Percentiles rank a stretch among this genome's conserved stretches.
These are phyloP conservation scores for Mortierella sp. DNA, from an alignment of 371 early-diverging fungal genomes.

Conservation along the genomic window DNA sequence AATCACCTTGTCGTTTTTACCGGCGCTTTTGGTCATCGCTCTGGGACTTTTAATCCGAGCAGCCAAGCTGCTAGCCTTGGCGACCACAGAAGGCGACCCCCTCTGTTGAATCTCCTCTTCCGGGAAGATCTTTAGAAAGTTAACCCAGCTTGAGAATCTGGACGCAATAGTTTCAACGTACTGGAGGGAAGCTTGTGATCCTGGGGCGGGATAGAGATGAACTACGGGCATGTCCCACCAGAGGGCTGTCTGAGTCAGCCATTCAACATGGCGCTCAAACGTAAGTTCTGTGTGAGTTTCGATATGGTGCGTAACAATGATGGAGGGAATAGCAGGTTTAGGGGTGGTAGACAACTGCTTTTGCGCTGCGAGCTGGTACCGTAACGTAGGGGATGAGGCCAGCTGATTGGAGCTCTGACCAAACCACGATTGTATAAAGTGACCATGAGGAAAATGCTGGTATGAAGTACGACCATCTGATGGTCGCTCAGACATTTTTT, in stretches of 20 bases:
- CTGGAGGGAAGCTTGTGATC: neutral
- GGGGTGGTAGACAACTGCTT: neutral
- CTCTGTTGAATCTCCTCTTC: constrained; percentile 25
- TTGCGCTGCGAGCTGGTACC: constrained; percentile 6
- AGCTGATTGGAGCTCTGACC: constrained; percentile 7
- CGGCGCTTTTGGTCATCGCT: neutral
- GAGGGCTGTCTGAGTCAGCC: constrained; percentile 49
- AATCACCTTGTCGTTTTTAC: neutral
- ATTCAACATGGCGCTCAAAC: constrained; percentile 52
- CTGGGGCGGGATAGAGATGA: constrained; percentile 38
- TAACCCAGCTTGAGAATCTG: constrained; percentile 48
- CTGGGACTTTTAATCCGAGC: constrained; percentile 7
- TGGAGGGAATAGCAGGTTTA: constrained; percentile 21
- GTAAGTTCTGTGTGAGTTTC: constrained; percentile 42
- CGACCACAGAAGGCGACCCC: constrained; percentile 3
- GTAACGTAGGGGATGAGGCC: neutral
- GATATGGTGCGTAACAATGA: constrained; percentile 38
- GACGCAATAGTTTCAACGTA: constrained; percentile 47
- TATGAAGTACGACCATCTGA: neutral
- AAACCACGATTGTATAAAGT: constrained; percentile 31
- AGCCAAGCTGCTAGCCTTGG: constrained; percentile 4
- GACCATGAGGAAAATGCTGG: constrained; percentile 11
- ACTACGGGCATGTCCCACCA: constrained; percentile 55
- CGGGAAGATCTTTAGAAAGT: constrained; percentile 46
- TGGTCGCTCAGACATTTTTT: neutral